A percentile compares a stretch with the other conserved stretches of the same genome.
Conservation (phyloP, 768 basidiomycete species). For the Mycena vitilis region DNA sequence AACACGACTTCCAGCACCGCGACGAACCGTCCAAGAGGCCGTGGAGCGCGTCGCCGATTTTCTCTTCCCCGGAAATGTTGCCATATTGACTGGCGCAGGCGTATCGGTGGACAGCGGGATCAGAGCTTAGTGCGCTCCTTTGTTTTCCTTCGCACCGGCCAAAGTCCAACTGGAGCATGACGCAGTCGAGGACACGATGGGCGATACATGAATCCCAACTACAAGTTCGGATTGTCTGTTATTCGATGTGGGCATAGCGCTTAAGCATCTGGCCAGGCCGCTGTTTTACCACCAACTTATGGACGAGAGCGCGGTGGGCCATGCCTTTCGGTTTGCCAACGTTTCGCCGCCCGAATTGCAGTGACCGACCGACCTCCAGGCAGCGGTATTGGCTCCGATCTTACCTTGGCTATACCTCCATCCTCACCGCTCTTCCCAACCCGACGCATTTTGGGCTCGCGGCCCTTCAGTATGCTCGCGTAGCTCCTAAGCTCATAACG, state of each 20-base stretch:
- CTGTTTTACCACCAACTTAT: constrained; percentile 88
- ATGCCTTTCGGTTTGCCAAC: constrained; percentile 69
- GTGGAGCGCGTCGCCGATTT: constrained; percentile 74
- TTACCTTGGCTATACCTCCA: constrained; percentile 87
- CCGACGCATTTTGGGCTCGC: constrained; percentile 90
- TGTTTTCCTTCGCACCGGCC: background rate
- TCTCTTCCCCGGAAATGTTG: constrained; percentile 74
- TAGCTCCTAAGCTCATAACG: constrained; percentile 77
- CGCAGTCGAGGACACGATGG: constrained; percentile 78
- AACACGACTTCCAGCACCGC: constrained; percentile 49
- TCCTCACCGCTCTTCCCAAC: constrained; percentile 87
- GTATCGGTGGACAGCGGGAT: constrained; percentile 97
- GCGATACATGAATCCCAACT: constrained; percentile 90
- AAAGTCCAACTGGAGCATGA: background rate
- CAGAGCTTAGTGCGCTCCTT: constrained; percentile 72
- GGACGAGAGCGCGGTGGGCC: constrained; percentile 76
- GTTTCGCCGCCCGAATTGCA: constrained; percentile 16
- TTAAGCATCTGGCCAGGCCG: constrained; percentile 53
- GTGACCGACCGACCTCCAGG: constrained; percentile 50
- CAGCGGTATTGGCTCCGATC: constrained; percentile 92
- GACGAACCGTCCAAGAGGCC: constrained; percentile 62
- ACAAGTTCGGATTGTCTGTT: constrained; percentile 62
- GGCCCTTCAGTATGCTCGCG: constrained; percentile 77
- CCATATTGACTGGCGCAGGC: constrained; percentile 90
- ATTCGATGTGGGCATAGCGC: background rate